These are phyloP conservation scores for Trichomonascaceae sp. DNA, from an alignment of 1,139 yeast genomes.

Conservation along the genomic window DNA sequence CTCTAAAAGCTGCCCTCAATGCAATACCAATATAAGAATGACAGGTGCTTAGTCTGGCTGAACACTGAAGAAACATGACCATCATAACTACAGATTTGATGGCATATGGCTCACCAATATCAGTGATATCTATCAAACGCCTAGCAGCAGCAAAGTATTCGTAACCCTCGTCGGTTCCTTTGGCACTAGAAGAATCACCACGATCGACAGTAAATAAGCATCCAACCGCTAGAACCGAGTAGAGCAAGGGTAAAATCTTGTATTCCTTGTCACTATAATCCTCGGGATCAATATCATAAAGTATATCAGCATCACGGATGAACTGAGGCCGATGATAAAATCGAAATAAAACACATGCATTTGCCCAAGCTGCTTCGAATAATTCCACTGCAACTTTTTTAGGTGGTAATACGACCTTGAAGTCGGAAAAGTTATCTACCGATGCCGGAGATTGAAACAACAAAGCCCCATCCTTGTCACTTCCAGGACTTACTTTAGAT, in stretches of 20 bases:
- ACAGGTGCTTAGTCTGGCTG: conserved; percentile 84
- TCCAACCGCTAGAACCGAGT: conserved; percentile 67
- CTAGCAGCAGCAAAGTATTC: conserved; percentile 79
- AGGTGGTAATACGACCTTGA: conserved; percentile 69
- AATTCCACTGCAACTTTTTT: conserved; percentile 65
- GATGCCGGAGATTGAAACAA: conserved; percentile 10
- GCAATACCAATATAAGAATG: conserved; percentile 93
- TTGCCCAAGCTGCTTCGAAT: conserved; percentile 74
- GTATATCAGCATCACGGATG: conserved; percentile 48
- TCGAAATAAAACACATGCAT: conserved; percentile 77
- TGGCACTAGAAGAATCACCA: conserved; percentile 34
- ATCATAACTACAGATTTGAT: conserved; percentile 65
- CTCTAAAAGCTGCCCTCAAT: conserved; percentile 74
- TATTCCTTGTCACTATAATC: conserved; percentile 69
- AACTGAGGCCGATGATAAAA: conserved; percentile 84
- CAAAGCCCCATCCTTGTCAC: conserved; percentile 5
- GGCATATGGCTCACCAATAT: conserved; percentile 54
- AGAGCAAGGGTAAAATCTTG: conserved; percentile 70
- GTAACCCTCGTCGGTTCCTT: conserved; percentile 61
- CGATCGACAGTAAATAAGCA: conserved; percentile 51
- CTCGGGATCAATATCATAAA: conserved; percentile 61
- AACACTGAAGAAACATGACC: conserved; percentile 76
- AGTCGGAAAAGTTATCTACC: conserved; percentile 18
- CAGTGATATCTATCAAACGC: conserved; percentile 63
- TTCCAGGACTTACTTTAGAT: not conserved